Base-by-base conservation (phyloP, 2,329 filamentous ascomycete species). In the Blastomyces silverae region DNA sequence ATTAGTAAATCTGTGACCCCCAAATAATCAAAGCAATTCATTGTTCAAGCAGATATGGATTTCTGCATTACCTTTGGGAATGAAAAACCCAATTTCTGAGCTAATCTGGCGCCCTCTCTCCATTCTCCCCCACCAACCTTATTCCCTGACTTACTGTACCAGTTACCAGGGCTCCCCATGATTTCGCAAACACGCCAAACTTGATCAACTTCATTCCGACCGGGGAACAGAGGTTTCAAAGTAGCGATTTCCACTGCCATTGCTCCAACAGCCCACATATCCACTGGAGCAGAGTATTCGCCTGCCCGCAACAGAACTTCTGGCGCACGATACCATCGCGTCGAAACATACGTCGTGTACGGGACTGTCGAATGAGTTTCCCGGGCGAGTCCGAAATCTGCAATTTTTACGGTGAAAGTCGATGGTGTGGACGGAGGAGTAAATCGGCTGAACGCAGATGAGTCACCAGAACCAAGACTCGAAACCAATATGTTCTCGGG, bases 171-270 rank as follows among this genome's bases (percentile, higher is more conserved):
- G 79, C 93, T 97, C 61, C 94, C 94, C 94, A 99, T 99, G 65
- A 99, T 96, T 76, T 99, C 94, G 75, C 94, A 99, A 0, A 99
- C 91, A 70, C 94, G 88, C 94, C 94, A 99, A 1, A 99, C 94
- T 77, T 99, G 94, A 71, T 99, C 94, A 1, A 99, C 94, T 80
- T 99, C 94, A 75, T 99, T 99, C 73, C 92, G 91, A 71, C 94
- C 94, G 13, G 94, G 94, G 82, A 99, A 99, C 13, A 99, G 81
- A 22, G 94, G 94, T 81, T 97, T 99, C 65, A 99, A 77, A 0
- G 94, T 99, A 34, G 94, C 94, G 68, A 99, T 90, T 76, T 99
- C 94, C 13, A 99, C 94, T 7, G 94, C 94, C 94, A 99, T 99
- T 25, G 94, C 94, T 72, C 94, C 94, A 53, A 99, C 87, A 1